phyloP scores from a whole-genome alignment of 208 protist species.

The Leishmania martiniquensis region DNA sequence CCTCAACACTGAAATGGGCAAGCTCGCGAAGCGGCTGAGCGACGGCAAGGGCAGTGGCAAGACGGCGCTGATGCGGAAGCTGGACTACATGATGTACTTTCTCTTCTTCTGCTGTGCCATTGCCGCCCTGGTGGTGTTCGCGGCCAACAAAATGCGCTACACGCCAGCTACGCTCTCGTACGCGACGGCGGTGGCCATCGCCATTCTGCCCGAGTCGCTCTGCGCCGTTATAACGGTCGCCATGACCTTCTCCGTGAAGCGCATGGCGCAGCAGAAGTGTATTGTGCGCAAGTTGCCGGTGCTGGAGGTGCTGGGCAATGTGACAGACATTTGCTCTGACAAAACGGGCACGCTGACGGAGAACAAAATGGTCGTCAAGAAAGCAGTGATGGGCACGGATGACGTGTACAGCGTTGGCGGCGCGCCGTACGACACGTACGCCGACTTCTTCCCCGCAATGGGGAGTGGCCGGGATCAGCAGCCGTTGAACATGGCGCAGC shows the following conservation, averaged over 20 bases:
- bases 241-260: conserved; percentile 84
- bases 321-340: conserved; percentile 94
- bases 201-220: conserved; percentile 91
- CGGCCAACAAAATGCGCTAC: conserved; percentile 76
- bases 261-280: conserved; percentile 88
- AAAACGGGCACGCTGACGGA: conserved; percentile 95
- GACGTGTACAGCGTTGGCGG: conserved; percentile 69
- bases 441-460: conserved; percentile 58
- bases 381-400: conserved; percentile 63
- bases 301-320: conserved; percentile 89
- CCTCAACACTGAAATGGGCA: conserved; percentile 88
- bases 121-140: conserved; percentile 82
- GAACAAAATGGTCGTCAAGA: conserved; percentile 94
- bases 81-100: conserved; percentile 92
- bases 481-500: conserved; percentile 43
- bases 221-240: conserved; percentile 83
- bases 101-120: conserved; percentile 81
- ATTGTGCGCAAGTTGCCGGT: conserved; percentile 86
- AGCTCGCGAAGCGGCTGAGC: conserved; percentile 74
- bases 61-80: conserved; percentile 80
- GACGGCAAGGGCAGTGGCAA: conserved; percentile 45
- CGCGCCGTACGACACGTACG: conserved; percentile 74
- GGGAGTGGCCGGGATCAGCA: conserved; percentile 37
- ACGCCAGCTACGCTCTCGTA: conserved; percentile 67
- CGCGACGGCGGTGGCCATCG: conserved; percentile 86